Evolutionary conservation across 371 early-diverging fungal genomes (phyloP).

Genomic region (Conidiobolus incongruus): DNA sequence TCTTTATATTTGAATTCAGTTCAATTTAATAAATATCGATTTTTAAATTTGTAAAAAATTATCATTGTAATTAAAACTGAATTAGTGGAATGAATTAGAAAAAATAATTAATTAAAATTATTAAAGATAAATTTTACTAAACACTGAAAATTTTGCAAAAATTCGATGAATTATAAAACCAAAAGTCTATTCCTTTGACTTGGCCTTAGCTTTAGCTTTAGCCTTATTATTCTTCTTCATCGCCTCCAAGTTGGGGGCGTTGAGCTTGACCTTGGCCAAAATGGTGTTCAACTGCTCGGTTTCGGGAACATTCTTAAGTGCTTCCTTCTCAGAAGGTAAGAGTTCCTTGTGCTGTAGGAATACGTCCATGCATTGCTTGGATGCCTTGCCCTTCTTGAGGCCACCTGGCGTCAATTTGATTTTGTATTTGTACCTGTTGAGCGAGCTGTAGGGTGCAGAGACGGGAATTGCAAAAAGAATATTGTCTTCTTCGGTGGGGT

Average conservation of each 20-base stretch:
- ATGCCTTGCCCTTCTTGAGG: constrained; percentile 83
- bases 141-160: background rate
- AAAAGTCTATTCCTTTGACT: background rate
- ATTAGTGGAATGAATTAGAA: background rate
- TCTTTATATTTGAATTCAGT: too few relatives aligned
- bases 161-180: background rate
- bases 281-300: constrained; percentile 56
- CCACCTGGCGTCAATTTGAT: constrained; percentile 91
- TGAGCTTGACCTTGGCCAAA: constrained; percentile 73
- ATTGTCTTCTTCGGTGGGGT: constrained; percentile 56
- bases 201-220: constrained; percentile 8
- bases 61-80: too few relatives aligned
- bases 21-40: too few relatives aligned
- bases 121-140: background rate
- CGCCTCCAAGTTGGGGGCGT: constrained; percentile 13
- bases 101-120: background rate
- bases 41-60: too few relatives aligned
- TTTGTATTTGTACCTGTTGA: constrained; percentile 85
- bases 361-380: constrained; percentile 13
- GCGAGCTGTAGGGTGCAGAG: constrained; percentile 79
- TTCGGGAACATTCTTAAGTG: constrained; percentile 66
- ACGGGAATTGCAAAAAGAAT: constrained; percentile 82
- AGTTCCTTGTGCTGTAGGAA: constrained; percentile 23
- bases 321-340: constrained; percentile 41
- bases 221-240: constrained; percentile 19